Base-by-base conservation (phyloP, 2,329 filamentous ascomycete species). In the Aureobasidium sp. region DNA sequence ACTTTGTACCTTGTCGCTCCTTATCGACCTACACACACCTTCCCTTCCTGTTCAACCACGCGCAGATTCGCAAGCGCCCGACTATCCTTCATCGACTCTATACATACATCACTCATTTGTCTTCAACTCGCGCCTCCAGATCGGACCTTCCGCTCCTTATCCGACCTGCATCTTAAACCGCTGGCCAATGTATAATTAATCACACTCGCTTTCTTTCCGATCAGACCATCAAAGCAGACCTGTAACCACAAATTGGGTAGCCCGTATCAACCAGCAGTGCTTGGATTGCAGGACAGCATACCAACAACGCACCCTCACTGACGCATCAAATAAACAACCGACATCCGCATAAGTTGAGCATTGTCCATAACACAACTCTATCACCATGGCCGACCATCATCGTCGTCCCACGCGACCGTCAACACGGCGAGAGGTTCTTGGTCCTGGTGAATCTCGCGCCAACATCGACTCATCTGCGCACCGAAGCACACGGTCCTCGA, bases 361-460 rank as follows among this genome's bases (percentile, higher is more conserved):
- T n/a, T n/a, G n/a, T n/a, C 7, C 21, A 24, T 11, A 25, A 22
- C 32, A 48, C 21, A 48, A 14, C 14, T 30, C 17, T 19, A 21
- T 17, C 48, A 21, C 11, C 17, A 53, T 53, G 51, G 51, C 51
- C 19, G 51, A 47, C 8, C 8, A 44, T 16, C 34, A 53, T 16
- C 51, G 40, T 35, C 51, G 24, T 2, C 22, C 24, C 8, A 39
- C 40, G 32, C 51, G 51, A 38, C 51, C 51, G 24, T 37, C 51
- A 24, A 39, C 51, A 14, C 35, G 51, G 25, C 51, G 51, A 38
- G 51, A 55, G 35, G 56, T 58, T 3, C 57, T 60, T 21, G 55
- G 56, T 10, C 56, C 56, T 25, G 56, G 56, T 12, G 56, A 58
- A 6, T 53, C 56, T 24, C 56, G 56, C 35, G 56, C 56, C 35